These are phyloP conservation scores for Aspergillus kassunensis DNA, from an alignment of 495 filamentous ascomycete species.

Conservation along the genomic window DNA sequence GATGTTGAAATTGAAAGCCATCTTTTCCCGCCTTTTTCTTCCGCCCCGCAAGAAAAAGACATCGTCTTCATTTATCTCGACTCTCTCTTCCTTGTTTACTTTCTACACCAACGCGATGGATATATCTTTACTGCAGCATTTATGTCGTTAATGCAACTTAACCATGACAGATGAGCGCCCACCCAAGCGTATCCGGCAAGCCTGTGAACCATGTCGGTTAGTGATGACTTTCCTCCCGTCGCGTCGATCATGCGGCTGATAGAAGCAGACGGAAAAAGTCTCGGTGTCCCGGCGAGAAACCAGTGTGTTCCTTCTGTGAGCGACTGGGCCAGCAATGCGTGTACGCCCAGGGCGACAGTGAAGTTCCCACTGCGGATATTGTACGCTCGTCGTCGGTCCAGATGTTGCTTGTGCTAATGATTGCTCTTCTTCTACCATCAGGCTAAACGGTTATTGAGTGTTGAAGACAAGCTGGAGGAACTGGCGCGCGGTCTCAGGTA, in stretches of 20 bases:
- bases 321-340: slow-evolving; percentile 37
- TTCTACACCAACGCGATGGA: neutral
- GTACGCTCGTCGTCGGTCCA: neutral
- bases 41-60: neutral
- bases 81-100: neutral
- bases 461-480: slow-evolving; percentile 37
- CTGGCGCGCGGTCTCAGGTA: slow-evolving; percentile 27
- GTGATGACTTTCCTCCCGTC: neutral
- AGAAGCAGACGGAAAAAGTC: slow-evolving; percentile 38
- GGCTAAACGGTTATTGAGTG: slow-evolving; percentile 35
- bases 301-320: slow-evolving; percentile 38
- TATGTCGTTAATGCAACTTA: neutral
- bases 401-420: slow-evolving; percentile 1
- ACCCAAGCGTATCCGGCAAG: slow-evolving; percentile 36
- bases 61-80: neutral
- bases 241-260: neutral
- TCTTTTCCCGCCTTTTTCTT: neutral
- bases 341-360: slow-evolving; percentile 28
- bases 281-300: slow-evolving; percentile 41
- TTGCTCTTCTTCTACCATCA: slow-evolving; percentile 13
- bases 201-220: slow-evolving; percentile 43
- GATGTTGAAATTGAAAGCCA: too few relatives aligned
- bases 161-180: slow-evolving; percentile 25
- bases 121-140: neutral
- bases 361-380: slow-evolving; percentile 17